Evolutionary conservation across 495 filamentous ascomycete species (phyloP).

Genomic region (Pyrenula massariospora): DNA sequence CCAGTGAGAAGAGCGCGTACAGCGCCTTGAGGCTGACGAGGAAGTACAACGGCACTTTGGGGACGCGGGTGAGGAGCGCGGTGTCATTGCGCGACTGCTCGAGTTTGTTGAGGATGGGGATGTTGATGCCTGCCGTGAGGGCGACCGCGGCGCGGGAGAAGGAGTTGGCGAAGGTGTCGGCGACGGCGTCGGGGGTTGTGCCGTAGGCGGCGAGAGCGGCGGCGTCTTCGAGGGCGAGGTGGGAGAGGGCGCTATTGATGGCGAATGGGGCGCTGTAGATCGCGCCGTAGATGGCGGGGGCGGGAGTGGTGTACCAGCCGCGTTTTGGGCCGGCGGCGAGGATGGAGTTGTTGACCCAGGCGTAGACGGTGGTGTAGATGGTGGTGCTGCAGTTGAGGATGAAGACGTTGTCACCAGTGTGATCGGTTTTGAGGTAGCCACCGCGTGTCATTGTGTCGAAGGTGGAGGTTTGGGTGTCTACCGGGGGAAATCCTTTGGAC

Average conservation of each 20-base stretch:
- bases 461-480: slow-evolving; percentile 3
- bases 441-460: neutral
- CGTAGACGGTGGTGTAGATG: neutral
- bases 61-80: neutral
- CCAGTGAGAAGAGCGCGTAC: neutral
- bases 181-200: slow-evolving; percentile 56
- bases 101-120: neutral
- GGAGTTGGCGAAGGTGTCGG: slow-evolving; percentile 81
- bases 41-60: neutral
- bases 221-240: neutral
- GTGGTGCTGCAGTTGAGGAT: neutral
- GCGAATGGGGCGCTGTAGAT: neutral
- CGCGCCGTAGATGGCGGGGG: neutral
- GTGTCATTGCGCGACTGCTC: neutral
- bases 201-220: neutral
- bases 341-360: neutral
- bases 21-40: neutral
- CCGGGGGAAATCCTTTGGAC: slow-evolving; percentile 2
- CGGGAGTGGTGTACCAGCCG: neutral
- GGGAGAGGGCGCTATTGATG: neutral
- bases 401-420: neutral
- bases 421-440: neutral
- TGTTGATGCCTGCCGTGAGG: slow-evolving; percentile 2
- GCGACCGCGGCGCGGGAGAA: slow-evolving; percentile 65
- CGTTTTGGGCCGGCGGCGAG: neutral